Evolutionary conservation across 768 basidiomycete genomes (phyloP).

Genomic region (Fomitopsis serialis): DNA sequence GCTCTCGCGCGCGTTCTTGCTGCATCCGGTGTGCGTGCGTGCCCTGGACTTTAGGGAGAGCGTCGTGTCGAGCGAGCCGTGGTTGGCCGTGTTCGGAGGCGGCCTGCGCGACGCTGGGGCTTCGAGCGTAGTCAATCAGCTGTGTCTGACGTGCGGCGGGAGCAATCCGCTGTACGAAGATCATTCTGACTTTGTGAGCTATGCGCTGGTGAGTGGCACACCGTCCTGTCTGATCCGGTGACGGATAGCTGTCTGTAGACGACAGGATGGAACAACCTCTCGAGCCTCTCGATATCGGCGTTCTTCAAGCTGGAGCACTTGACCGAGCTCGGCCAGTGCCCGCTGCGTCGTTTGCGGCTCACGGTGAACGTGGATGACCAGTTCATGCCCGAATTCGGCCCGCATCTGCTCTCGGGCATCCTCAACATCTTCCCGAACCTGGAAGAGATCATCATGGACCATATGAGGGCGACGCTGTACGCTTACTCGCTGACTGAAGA

Average conservation of each 20-base stretch:
- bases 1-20: too few relatives aligned
- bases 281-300: background rate
- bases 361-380: background rate
- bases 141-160: too few relatives aligned
- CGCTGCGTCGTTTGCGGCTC: constrained; percentile 5
- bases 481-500: background rate
- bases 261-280: background rate
- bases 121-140: too few relatives aligned
- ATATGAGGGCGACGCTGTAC: background rate
- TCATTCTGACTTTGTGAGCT: too few relatives aligned
- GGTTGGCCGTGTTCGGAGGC: too few relatives aligned
- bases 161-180: too few relatives aligned
- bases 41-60: too few relatives aligned
- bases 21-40: too few relatives aligned
- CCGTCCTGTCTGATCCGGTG: too few relatives aligned
- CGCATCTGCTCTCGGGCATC: background rate
- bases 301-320: background rate
- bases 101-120: too few relatives aligned
- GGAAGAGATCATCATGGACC: constrained; percentile 8
- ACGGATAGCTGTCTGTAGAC: background rate
- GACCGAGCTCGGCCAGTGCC: background rate
- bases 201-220: too few relatives aligned
- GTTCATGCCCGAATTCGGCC: background rate
- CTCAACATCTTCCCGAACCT: background rate
- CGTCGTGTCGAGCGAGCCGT: too few relatives aligned